Evolutionary conservation across 2,329 filamentous ascomycete genomes (phyloP), one percentile per base, ranked within the genome.

Genomic region (Botryotinia globosa): DNA sequence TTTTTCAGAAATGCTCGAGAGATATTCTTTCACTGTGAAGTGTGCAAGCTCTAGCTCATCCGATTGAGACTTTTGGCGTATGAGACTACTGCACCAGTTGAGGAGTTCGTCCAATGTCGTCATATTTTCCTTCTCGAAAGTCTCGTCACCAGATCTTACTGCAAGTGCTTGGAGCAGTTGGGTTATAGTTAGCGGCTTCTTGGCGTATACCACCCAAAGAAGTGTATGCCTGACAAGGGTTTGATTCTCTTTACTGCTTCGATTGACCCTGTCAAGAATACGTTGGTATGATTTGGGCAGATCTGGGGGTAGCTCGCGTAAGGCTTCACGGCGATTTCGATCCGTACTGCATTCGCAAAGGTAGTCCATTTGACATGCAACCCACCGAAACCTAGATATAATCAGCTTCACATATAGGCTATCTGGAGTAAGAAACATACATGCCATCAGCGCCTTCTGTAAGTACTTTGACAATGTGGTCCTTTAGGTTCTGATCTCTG

Each of bases 11-110:
- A 72, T 51, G 7, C 44, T 37, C 5, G 48, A 3, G 54, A 80
- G 73, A 44, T 76, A 80, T 67, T 79, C 77, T 48, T 77, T 64
- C 25, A 80, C 78, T 34, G 78, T 79, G 32, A 78, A 79, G 64
- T 79, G 77, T 8, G 78, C 75, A 14, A 79, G 70, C 62, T 78
- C 74, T 16, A 79, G 44, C 1, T 61, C 32, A 10, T 72, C 51
- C 6, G 62, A 58, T n/a, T 73, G 44, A 18, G 62, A n/a, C 6
- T 64, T 73, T 37, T 58, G 74, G 16, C 74, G 71, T 18, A 79
- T 48, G 22, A 80, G 73, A 68, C 78, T 79, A 64, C 77, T 76
- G 42, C 77, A 78, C 62, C 73, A 76, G 32, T 68, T 66, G 1
- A 79, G 63, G 16, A 79, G 74, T 16, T 72, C 73, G 16, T 77